Conservation (phyloP, 2,329 filamentous ascomycete genomes). For the Furcasterigmium sp. region DNA sequence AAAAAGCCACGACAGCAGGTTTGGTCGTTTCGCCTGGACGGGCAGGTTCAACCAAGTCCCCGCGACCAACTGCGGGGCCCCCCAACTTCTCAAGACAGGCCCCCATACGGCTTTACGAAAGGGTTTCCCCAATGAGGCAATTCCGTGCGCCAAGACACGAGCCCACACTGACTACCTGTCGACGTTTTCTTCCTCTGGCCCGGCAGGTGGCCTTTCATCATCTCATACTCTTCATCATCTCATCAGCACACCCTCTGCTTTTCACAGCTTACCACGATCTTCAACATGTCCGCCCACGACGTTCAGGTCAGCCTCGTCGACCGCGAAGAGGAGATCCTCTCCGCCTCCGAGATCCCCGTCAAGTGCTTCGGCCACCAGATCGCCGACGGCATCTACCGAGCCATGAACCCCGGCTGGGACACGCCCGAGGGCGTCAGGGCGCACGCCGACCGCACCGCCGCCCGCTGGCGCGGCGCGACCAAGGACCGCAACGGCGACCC, state of each 20-base stretch:
- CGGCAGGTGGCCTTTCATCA: too few species aligned
- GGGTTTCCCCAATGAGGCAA: too few species aligned
- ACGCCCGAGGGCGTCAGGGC: slow-evolving; percentile 34
- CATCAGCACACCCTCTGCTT: background rate
- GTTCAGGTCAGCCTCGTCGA: background rate
- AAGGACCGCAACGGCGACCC: slow-evolving; percentile 36
- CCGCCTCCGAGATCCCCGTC: background rate
- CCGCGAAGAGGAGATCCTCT: background rate
- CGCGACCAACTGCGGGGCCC: too few species aligned
- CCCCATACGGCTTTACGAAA: too few species aligned
- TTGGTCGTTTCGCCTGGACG: too few species aligned
- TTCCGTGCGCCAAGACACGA: too few species aligned
- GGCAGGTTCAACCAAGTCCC: too few species aligned
- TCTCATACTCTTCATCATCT: background rate
- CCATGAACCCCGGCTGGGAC: slow-evolving; percentile 50
- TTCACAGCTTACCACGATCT: background rate
- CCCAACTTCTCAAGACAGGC: too few species aligned
- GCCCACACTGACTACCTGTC: too few species aligned
- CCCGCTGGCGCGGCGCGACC: slow-evolving; percentile 34
- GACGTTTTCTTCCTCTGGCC: too few species aligned
- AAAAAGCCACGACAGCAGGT: too few species aligned
- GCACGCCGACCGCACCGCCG: slow-evolving; percentile 29
- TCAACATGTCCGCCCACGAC: background rate
- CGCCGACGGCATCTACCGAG: slow-evolving; percentile 44
- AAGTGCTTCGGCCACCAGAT: slow-evolving; percentile 42